Evolutionary conservation across 768 basidiomycete genomes (phyloP).

Genomic region (Phanerodontia chrysosporium): DNA sequence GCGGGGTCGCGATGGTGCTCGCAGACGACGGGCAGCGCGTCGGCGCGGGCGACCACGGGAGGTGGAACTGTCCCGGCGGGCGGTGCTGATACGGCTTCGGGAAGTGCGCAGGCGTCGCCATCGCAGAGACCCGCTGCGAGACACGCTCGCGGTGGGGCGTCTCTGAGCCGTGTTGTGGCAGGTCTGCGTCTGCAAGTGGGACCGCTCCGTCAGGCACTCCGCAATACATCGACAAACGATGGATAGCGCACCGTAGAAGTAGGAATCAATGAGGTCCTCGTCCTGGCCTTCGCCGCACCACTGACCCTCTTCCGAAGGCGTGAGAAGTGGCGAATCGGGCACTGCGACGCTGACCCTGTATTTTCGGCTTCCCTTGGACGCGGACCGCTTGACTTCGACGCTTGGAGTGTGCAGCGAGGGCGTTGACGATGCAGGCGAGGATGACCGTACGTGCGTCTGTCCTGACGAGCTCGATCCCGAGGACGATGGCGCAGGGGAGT

Average conservation of each 20-base stretch:
- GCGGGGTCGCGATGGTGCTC: constrained; percentile 12
- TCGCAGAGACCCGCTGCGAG: constrained; percentile 18
- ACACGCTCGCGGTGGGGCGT: constrained; percentile 4
- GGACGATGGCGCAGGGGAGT: neutral
- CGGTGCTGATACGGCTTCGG: constrained; percentile 28
- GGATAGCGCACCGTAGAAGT: constrained; percentile 33
- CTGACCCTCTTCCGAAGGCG: constrained; percentile 14
- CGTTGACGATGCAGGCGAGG: constrained; percentile 5
- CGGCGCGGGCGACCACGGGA: constrained; percentile 25
- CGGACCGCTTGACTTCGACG: constrained; percentile 10
- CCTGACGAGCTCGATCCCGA: neutral
- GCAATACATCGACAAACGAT: neutral
- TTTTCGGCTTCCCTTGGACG: constrained; percentile 18
- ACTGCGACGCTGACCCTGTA: constrained; percentile 11
- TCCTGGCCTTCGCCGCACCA: constrained; percentile 23
- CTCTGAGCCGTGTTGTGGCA: constrained; percentile 8
- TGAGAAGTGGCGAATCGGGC: neutral
- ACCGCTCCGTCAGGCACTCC: neutral
- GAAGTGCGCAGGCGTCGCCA: constrained; percentile 26
- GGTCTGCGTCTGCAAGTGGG: neutral
- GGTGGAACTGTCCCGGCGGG: constrained; percentile 26
- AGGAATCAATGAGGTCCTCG: constrained; percentile 37
- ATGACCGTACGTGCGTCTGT: neutral
- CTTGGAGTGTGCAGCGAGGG: neutral
- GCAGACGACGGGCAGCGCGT: constrained; percentile 13